A percentile compares a stretch with the other conserved stretches of the same genome.
Evolutionary conservation across 176 grass and related monocot genomes (phyloP).

Genomic region (Saccharum spontaneum): DNA sequence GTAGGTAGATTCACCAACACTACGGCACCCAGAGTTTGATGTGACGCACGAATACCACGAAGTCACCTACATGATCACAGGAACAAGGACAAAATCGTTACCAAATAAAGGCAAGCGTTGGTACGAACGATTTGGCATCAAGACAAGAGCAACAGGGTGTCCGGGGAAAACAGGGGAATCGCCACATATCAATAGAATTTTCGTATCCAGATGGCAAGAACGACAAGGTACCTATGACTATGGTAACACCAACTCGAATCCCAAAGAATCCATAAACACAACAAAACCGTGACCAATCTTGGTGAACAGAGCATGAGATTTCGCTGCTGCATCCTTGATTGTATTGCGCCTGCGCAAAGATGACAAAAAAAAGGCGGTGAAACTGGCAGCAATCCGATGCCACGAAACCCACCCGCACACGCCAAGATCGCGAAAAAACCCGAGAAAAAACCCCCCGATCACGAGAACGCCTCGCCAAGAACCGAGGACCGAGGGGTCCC

Average conservation of each 20-base stretch:
- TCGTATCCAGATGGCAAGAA: not conserved
- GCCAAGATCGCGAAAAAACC: slow-evolving; percentile 51
- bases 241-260: not conserved
- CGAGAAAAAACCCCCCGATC: slow-evolving; percentile 36
- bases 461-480: not conserved
- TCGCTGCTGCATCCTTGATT: not conserved
- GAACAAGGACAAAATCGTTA: slow-evolving; percentile 11
- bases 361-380: not conserved
- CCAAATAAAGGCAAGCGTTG: not conserved
- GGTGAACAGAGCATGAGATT: not conserved
- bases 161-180: not conserved
- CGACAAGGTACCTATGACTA: not conserved
- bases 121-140: not conserved
- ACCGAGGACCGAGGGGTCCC: not conserved
- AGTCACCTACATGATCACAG: slow-evolving; percentile 25
- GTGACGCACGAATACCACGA: not conserved
- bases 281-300: not conserved
- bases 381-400: not conserved
- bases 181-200: slow-evolving; percentile 6
- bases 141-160: not conserved
- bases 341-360: not conserved
- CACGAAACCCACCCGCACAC: slow-evolving; percentile 8
- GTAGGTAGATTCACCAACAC: slow-evolving; percentile 18
- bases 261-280: not conserved
- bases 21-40: not conserved